Conservation (phyloP, 129 eudicot species). For the Saposhnikovia divaricata region DNA sequence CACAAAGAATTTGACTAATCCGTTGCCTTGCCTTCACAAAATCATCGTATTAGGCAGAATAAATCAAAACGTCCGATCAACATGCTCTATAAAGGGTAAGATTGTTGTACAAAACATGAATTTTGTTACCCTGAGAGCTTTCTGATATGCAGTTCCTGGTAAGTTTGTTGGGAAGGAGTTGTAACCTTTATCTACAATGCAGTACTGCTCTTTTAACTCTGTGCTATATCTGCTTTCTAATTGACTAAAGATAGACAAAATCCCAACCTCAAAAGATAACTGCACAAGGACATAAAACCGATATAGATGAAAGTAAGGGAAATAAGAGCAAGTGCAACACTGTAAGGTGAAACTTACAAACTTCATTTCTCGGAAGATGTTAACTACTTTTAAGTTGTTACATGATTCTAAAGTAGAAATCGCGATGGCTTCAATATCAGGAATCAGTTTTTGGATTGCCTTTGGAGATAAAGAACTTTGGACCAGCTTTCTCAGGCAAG, state of each 20-base stretch:
- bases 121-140: conserved; percentile 47
- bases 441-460: conserved; percentile 36
- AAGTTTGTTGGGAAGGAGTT: conserved; percentile 70
- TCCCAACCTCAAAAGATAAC: conserved; percentile 83
- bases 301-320: conserved; percentile 10
- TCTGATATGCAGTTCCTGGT: conserved; percentile 75
- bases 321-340: neutral
- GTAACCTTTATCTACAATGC: conserved; percentile 66
- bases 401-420: conserved; percentile 48
- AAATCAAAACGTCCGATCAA: neutral
- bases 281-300: conserved; percentile 24
- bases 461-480: conserved; percentile 57
- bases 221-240: conserved; percentile 28
- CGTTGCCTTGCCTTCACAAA: conserved; percentile 53
- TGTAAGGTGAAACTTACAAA: conserved; percentile 33
- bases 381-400: conserved; percentile 38
- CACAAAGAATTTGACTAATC: conserved; percentile 46
- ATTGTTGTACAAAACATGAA: neutral
- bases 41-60: neutral
- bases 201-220: conserved; percentile 54
- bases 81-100: neutral
- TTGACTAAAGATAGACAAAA: conserved; percentile 62
- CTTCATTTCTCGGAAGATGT: conserved; percentile 63
- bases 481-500: conserved; percentile 57
- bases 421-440: conserved; percentile 47